Evolutionary conservation across 192 early-diverging fungal species (phyloP).

Genomic region (Coemansia sp.): DNA sequence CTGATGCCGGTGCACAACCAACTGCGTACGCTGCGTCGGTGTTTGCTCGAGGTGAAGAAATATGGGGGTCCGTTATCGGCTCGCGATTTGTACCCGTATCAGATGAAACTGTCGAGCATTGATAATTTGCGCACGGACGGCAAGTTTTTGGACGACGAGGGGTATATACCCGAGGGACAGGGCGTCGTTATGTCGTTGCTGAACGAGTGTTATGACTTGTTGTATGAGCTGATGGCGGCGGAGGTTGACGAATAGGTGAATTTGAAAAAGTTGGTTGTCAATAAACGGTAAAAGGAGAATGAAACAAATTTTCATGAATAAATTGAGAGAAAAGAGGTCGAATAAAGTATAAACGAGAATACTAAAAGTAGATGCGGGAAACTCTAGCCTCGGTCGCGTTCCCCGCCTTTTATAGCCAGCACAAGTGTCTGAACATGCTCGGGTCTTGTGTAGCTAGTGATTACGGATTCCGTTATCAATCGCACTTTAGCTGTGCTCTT

Average conservation of each 20-base stretch:
- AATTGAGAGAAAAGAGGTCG: too few species aligned
- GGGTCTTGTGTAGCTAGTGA: too few species aligned
- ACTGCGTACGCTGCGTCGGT: slow-evolving; percentile 76
- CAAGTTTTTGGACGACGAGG: slow-evolving; percentile 83
- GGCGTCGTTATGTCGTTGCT: slow-evolving; percentile 80
- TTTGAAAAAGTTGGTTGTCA: not conserved
- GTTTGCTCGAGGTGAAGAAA: slow-evolving; percentile 75
- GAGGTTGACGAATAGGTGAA: slow-evolving; percentile 48
- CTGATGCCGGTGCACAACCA: slow-evolving; percentile 86
- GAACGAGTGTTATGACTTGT: slow-evolving; percentile 85
- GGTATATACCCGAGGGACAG: slow-evolving; percentile 80
- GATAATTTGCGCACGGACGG: slow-evolving; percentile 81
- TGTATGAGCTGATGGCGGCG: slow-evolving; percentile 69
- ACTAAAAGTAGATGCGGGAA: too few species aligned
- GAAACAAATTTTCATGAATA: too few species aligned
- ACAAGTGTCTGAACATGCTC: too few species aligned
- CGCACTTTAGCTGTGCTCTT: too few species aligned
- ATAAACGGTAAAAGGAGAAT: too few species aligned
- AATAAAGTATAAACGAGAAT: too few species aligned
- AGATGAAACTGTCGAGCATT: slow-evolving; percentile 82
- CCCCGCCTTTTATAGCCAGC: too few species aligned
- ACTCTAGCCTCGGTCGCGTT: too few species aligned
- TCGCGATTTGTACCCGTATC: slow-evolving; percentile 80
- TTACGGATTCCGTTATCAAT: too few species aligned
- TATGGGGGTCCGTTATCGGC: slow-evolving; percentile 75